A percentile compares a stretch with the other conserved stretches of the same genome.
Conservation (phyloP, 2,329 filamentous ascomycete species). For the Aspergillus carbonarius region DNA sequence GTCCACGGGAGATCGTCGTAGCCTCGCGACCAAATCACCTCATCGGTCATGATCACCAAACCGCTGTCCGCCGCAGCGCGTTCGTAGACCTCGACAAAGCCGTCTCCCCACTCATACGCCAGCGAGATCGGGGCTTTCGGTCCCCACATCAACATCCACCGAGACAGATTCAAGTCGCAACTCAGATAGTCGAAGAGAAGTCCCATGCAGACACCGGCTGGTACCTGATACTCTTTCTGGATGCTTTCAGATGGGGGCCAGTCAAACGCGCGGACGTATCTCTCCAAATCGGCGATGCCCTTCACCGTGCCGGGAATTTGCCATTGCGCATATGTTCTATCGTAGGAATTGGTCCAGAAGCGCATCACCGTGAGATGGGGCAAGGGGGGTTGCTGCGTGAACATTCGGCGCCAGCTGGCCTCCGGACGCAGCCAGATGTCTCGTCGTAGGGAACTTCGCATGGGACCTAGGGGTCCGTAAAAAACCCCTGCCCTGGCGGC, state of each 20-base stretch:
- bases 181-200: not conserved
- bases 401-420: slow-evolving; percentile 1
- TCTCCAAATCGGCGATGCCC: not conserved
- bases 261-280: not conserved
- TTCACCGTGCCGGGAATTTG: not conserved
- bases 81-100: not conserved
- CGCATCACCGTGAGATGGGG: not conserved
- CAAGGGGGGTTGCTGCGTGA: not conserved
- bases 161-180: not conserved
- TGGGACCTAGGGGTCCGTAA: not conserved
- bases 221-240: not conserved
- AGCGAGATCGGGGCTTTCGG: not conserved
- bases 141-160: not conserved
- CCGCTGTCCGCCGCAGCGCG: not conserved
- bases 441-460: not conserved
- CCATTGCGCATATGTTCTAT: not conserved
- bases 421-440: not conserved
- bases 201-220: not conserved
- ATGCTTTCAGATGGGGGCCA: not conserved
- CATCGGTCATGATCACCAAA: not conserved
- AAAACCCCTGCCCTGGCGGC: not conserved
- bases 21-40: not conserved
- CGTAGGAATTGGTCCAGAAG: not conserved
- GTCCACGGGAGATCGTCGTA: not conserved
- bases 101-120: not conserved